Conservation (phyloP, 805 yeast species). For the Wickerhamiella vanderwaltii region DNA sequence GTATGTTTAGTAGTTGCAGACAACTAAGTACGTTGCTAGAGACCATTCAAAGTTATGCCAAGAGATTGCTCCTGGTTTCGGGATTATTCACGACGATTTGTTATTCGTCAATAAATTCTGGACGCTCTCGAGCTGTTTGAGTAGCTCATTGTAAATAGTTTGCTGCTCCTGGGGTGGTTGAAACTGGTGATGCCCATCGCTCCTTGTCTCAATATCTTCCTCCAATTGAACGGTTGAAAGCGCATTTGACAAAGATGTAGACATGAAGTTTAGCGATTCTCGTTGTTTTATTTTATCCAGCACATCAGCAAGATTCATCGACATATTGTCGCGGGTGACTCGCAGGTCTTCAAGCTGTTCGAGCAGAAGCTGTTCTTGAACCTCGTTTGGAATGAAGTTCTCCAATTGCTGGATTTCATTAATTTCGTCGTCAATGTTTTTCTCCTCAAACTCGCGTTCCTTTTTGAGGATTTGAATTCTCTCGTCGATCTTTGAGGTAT, state of each 20-base stretch:
- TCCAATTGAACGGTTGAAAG: background rate
- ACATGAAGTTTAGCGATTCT: background rate
- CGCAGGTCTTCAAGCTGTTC: too few relatives aligned
- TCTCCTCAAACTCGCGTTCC: background rate
- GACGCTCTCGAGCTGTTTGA: background rate
- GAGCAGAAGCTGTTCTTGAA: background rate
- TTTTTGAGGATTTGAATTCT: background rate
- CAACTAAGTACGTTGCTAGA: too few relatives aligned
- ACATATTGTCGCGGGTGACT: too few relatives aligned
- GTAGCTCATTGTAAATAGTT: background rate
- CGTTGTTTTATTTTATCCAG: background rate
- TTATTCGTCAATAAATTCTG: too few relatives aligned
- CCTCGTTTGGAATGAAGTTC: background rate
- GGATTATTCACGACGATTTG: too few relatives aligned
- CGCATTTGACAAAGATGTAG: background rate
- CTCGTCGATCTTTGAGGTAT: slow-evolving; percentile 2
- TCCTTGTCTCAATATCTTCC: background rate
- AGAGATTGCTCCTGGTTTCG: too few relatives aligned
- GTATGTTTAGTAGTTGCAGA: too few relatives aligned
- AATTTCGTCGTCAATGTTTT: background rate
- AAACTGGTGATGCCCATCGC: background rate
- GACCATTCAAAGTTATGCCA: too few relatives aligned
- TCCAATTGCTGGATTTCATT: background rate
- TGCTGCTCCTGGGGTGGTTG: background rate
- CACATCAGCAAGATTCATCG: background rate